A percentile compares a stretch with the other conserved stretches of the same genome.
Conservation (phyloP, 2,329 filamentous ascomycete genomes). For the Ophiostoma australiae region DNA sequence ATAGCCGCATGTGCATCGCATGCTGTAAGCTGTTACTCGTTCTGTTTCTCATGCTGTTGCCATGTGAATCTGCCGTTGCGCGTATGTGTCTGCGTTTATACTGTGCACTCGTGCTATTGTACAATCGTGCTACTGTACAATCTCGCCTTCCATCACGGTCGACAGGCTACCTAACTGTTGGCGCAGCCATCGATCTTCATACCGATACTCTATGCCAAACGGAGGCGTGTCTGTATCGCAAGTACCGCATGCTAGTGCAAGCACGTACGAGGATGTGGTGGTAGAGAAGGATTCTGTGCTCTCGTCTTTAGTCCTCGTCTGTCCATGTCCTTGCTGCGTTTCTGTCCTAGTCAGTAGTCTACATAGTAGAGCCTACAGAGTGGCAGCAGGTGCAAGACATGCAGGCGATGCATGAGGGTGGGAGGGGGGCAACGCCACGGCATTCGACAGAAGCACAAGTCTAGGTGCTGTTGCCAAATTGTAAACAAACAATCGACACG, state of each 20-base stretch:
- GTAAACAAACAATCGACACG: slow-evolving; percentile 15
- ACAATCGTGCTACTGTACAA: too few species aligned
- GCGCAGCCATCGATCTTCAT: not conserved
- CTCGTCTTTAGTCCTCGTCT: not conserved
- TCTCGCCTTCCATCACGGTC: too few species aligned
- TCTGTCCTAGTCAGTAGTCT: not conserved
- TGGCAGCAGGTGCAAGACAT: not conserved
- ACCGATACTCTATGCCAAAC: not conserved
- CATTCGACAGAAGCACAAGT: not conserved
- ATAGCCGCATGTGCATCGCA: slow-evolving; percentile 5
- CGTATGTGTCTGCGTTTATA: not conserved
- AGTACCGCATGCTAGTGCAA: not conserved
- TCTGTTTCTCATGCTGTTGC: not conserved
- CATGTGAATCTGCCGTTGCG: not conserved
- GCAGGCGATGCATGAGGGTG: not conserved
- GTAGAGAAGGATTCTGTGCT: slow-evolving; percentile 1
- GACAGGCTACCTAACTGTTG: not conserved
- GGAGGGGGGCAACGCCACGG: slow-evolving; percentile 16
- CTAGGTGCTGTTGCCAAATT: too few species aligned
- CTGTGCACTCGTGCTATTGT: not conserved
- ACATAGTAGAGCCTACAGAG: not conserved
- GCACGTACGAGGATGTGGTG: slow-evolving; percentile 10
- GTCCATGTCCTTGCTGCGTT: not conserved
- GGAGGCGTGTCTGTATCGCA: not conserved
- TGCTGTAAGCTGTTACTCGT: not conserved